phyloP scores from a whole-genome alignment of 2,329 filamentous ascomycete genomes.

The Colletotrichum sp. region DNA sequence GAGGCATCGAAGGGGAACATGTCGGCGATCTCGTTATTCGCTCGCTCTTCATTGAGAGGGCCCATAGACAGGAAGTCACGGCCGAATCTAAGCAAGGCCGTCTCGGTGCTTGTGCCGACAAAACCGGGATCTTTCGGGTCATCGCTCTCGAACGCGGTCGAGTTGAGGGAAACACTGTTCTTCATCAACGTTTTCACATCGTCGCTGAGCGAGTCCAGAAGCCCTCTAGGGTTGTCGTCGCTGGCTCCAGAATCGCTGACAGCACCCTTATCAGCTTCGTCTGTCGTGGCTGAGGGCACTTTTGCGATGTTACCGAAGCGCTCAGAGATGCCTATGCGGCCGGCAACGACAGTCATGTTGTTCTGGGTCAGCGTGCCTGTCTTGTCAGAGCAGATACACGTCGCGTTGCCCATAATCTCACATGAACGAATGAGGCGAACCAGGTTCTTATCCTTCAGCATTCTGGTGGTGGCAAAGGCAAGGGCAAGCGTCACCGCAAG shows the following conservation, averaged over 20 bases:
- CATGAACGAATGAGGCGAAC: constrained; percentile 64
- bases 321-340: constrained; percentile 53
- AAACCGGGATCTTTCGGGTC: constrained; percentile 41
- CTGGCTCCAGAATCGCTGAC: constrained; percentile 28
- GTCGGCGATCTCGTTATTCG: constrained; percentile 49
- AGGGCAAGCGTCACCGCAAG: constrained; percentile 66
- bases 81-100: constrained; percentile 55
- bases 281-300: neutral
- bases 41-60: constrained; percentile 49
- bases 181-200: constrained; percentile 42
- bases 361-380: constrained; percentile 70
- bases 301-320: constrained; percentile 37
- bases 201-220: constrained; percentile 31
- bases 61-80: constrained; percentile 55
- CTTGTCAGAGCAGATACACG: constrained; percentile 69
- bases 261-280: constrained; percentile 26
- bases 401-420: constrained; percentile 70
- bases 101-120: constrained; percentile 61
- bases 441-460: constrained; percentile 68
- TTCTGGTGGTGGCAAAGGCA: constrained; percentile 66
- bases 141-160: constrained; percentile 59
- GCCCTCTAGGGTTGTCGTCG: constrained; percentile 22
- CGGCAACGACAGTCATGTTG: constrained; percentile 65
- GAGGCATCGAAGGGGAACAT: constrained; percentile 61
- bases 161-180: constrained; percentile 50